Evolutionary conservation across 352 stramenopile species (phyloP), one percentile per base, ranked within the genome.

Genomic region (Phytopythium boreale): DNA sequence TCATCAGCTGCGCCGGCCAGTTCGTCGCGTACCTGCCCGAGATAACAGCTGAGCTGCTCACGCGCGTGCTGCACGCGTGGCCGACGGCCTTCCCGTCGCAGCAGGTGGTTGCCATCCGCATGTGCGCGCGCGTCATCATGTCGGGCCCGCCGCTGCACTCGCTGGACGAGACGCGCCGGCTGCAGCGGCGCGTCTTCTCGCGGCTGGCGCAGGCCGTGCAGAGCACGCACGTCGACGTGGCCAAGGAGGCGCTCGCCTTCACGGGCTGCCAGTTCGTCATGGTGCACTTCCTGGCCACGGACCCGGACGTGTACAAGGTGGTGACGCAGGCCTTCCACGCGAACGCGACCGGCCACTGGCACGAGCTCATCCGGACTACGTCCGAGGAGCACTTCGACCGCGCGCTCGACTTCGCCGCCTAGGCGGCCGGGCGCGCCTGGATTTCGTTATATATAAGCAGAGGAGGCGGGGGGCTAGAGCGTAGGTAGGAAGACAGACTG

Each of bases 91-190:
- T 78, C 63, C 87, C 87, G 6, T 74, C 78, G 39, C 75, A 90
- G 56, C 77, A 95, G 58, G 80, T 93, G 6, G 73, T 89, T 12
- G 85, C 87, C 11, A 91, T 90, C 63, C 87, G 85, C 34, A 92
- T 91, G 79, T 55, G 90, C 20, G 87, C 87, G n/a, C 87, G 87
- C 36, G 79, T 95, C 26, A 74, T 95, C 51, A 93, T 95, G 83
- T 92, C 85, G 10, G 87, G 85, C 19, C 79, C 83, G 7, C 87
- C 83, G 44, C 67, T 90, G 22, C 67, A 83, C 58, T 73, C 77
- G 58, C 58, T 89, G 0, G 77, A 88, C 19, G 20, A 59, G 20
- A 69, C 64, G 9, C 47, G 66, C 12, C 27, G 60, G 24, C 61
- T 91, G n/a, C 74, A 79, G 37, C 59, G 68, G 17, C 67, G 77